These are phyloP conservation scores for Verticillium dahliae DNA, from an alignment of 2,329 filamentous ascomycete genomes.

Conservation along the genomic window DNA sequence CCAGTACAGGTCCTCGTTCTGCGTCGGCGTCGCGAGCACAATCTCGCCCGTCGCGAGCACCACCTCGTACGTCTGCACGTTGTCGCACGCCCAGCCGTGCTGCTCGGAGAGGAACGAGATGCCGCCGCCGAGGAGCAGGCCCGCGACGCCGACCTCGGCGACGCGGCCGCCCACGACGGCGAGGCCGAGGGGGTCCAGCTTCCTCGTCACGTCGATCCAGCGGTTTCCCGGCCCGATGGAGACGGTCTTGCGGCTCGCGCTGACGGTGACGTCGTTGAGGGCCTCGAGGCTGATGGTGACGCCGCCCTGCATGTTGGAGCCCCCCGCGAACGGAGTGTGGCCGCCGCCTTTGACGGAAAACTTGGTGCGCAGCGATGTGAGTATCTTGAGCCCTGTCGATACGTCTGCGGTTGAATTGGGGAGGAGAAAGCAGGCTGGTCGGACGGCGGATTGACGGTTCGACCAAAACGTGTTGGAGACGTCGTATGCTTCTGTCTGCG, in stretches of 20 bases:
- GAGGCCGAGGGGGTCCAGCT: slow-evolving; percentile 11
- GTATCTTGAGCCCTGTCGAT: background rate
- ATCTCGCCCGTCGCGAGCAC: slow-evolving; percentile 38
- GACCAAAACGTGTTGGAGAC: background rate
- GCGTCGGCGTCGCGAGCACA: slow-evolving; percentile 27
- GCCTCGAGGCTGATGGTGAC: slow-evolving; percentile 20
- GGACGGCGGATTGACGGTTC: background rate
- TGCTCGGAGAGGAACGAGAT: slow-evolving; percentile 39
- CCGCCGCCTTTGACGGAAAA: slow-evolving; percentile 1
- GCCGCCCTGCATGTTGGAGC: slow-evolving; percentile 24
- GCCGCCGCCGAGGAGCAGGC: slow-evolving; percentile 16
- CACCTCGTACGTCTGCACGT: slow-evolving; percentile 35
- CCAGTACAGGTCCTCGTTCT: slow-evolving; percentile 34
- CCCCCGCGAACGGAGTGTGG: slow-evolving; percentile 29
- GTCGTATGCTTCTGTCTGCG: background rate
- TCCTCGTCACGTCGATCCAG: slow-evolving; percentile 16
- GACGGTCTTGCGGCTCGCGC: slow-evolving; percentile 12
- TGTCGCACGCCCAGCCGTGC: slow-evolving; percentile 40
- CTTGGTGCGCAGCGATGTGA: slow-evolving; percentile 5
- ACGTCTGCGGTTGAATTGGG: background rate
- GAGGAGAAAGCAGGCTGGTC: background rate
- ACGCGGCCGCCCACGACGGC: slow-evolving; percentile 16
- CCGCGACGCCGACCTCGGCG: slow-evolving; percentile 17
- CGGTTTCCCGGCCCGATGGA: slow-evolving; percentile 20
- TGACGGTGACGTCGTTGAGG: slow-evolving; percentile 11